Percentiles rank a stretch among this genome's conserved stretches.
Evolutionary conservation across 495 filamentous ascomycete species (phyloP).

Genomic region (Podospora pseudocomata): DNA sequence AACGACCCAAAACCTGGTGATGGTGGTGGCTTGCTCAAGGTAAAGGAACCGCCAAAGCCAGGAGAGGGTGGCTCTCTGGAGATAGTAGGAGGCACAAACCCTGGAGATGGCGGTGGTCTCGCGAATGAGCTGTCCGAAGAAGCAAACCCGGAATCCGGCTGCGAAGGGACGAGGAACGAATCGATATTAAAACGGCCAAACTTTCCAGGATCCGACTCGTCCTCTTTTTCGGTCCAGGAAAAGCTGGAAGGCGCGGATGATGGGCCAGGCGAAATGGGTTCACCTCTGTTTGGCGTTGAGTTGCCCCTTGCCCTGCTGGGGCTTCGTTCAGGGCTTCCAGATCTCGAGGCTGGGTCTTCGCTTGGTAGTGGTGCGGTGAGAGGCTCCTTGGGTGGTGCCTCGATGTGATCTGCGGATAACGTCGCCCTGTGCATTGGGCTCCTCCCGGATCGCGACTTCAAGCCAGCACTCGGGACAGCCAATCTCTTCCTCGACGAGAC

Average conservation of each 20-base stretch:
- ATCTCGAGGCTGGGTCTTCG: constrained; percentile 33
- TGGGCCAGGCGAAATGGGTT: constrained; percentile 52
- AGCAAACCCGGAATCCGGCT: constrained; percentile 27
- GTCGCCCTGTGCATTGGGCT: constrained; percentile 52
- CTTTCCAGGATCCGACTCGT: constrained; percentile 36
- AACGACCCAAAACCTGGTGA: constrained; percentile 24
- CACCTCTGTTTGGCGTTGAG: constrained; percentile 40
- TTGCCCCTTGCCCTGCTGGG: constrained; percentile 38
- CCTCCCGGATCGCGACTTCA: constrained; percentile 45
- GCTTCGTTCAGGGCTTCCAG: constrained; percentile 27
- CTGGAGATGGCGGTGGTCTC: constrained; percentile 27
- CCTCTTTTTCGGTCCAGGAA: constrained; percentile 47
- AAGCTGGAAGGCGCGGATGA: constrained; percentile 56
- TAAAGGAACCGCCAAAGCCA: constrained; percentile 11
- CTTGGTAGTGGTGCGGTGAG: constrained; percentile 50
- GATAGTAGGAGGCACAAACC: constrained; percentile 5
- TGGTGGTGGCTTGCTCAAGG: constrained; percentile 19
- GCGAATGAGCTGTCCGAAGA: constrained; percentile 25
- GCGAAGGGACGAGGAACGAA: constrained; percentile 19
- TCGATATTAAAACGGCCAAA: constrained; percentile 41
- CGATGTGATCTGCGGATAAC: constrained; percentile 50
- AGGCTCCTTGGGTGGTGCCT: constrained; percentile 42
- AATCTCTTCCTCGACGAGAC: constrained; percentile 51
- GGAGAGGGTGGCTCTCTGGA: constrained; percentile 32
- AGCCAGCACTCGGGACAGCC: constrained; percentile 33